phyloP scores from a whole-genome alignment of 2,329 filamentous ascomycete genomes.

The Xylaria sp. region DNA sequence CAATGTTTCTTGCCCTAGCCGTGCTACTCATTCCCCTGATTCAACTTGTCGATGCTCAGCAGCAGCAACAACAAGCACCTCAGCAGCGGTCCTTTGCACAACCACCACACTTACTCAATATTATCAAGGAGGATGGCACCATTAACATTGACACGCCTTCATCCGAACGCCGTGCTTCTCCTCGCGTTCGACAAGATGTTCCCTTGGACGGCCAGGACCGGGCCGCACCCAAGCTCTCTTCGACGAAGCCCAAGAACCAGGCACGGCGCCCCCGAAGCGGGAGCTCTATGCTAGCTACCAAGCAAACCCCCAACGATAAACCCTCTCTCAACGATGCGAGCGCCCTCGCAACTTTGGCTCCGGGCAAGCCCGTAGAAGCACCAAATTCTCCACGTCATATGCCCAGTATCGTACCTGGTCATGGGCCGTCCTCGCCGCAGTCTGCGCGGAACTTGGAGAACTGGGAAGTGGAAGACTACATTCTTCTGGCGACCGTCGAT shows the following conservation, averaged over 20 bases:
- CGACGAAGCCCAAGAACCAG: conserved; percentile 29
- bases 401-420: conserved; percentile 60
- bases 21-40: conserved; percentile 55
- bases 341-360: conserved; percentile 98
- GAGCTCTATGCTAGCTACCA: conserved; percentile 32
- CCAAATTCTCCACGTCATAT: conserved; percentile 73
- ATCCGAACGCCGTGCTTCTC: conserved; percentile 29
- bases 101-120: conserved; percentile 34
- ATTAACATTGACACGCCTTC: conserved; percentile 30
- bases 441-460: conserved; percentile 97
- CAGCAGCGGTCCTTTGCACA: conserved; percentile 35
- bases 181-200: conserved; percentile 30
- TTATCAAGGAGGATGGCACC: conserved; percentile 33
- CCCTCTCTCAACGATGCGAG: conserved; percentile 72
- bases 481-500: conserved; percentile 99
- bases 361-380: conserved; percentile 95
- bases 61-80: conserved; percentile 53
- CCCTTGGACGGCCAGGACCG: conserved; percentile 31
- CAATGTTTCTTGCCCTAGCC: conserved; percentile 53
- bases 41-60: conserved; percentile 60
- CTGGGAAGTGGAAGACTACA: conserved; percentile 99
- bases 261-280: conserved; percentile 30
- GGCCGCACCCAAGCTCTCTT: conserved; percentile 34
- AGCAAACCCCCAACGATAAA: conserved; percentile 27
- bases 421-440: conserved; percentile 80